Evolutionary conservation across 805 yeast species (phyloP), one percentile per base, ranked within the genome.

Genomic region (Cyberlindnera amylophila): DNA sequence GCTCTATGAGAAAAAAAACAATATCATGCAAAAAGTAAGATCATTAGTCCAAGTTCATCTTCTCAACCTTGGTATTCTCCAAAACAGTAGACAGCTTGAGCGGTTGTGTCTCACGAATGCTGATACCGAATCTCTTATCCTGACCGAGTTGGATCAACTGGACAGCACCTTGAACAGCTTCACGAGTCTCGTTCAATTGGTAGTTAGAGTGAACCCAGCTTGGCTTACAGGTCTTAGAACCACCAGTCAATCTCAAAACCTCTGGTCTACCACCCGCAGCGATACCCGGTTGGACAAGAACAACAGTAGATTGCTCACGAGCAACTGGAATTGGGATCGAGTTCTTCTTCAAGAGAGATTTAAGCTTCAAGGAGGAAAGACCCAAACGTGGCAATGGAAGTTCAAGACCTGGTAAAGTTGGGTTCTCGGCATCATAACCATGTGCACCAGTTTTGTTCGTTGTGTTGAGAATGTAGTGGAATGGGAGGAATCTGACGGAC

Each of bases 201-300:
- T 70, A 81, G 32, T 75, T 69, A 21, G 96, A 86, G 61, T 90
- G 96, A 34, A 86, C 83, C 93, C 95, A 93, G 52, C 87, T 78
- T 54, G 96, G 90, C 46, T 75, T 73, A 40, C 81, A 73, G 19
- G 82, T 71, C 54, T 74, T 71, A 30, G 70, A 62, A 36, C 96
- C 96, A 36, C 97, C 97, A 21, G 91, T 78, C 50, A 91, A 72
- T 61, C 96, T 77, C 43, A 90, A 63, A 14, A 85, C 67, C 62
- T 86, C 93, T 34, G 70, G 69, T 45, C 56, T 65, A 37, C 68
- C 68, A 44, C 63, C 57, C 32, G 62, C 56, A 45, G 68, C 62
- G n/a, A 63, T 57, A 39, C 67, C 69, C 19, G 65, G 63, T 31
- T 67, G 69, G 38, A 77, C 67, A 41, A 88, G 67, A 26, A 82